Evolutionary conservation across 73 alveolate genomes (phyloP), one percentile per base, ranked within the genome.

Genomic region (Blepharisma stoltei): DNA sequence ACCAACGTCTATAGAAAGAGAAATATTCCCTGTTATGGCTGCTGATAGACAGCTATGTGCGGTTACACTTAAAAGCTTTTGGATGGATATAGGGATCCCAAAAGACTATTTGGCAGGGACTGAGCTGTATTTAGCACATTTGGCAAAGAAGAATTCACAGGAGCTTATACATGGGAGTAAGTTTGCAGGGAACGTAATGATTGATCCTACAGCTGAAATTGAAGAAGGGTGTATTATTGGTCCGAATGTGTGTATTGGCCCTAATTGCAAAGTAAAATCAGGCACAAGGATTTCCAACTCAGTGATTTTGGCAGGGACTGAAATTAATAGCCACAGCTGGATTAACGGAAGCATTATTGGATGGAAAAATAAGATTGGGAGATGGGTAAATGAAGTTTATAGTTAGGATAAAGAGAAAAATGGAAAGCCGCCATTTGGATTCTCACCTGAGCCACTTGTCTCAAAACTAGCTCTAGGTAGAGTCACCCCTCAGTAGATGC

Each of bases 11-110:
- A 92, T 97, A 55, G 99, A 97, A 75, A 81, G 97, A 71, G 98
- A 93, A 81, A 83, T 92, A 20, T 97, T 97, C 84, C 99, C 99
- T 23, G 65, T 70, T 50, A 97, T 97, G 98, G 98, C 99, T 37
- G 83, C 80, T 45, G 99, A 97, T 55, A 95, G 94, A 38, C 88
- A 92, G 70, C 84, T 97, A 54, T 95, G 88, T 89, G 83, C 91
- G 47, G 79, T 85, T 82, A 83, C 88, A 6, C 83, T 97, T 43
- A 86, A 86, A 69, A 99, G 99, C 11, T 97, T 93, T 82, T 97
- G 99, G 99, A 95, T 90, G 85, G 99, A 97, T 81, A 95, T 97
- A 20, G 99, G 99, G 20, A 94, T 95, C 75, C 99, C 99, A 7
- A 94, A 91, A 73, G 99, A 97, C 79, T 97, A 77, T 76, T 80